phyloP scores from a whole-genome alignment of 1,139 yeast genomes.

The Zhuliangozyma parablackwelliae region DNA sequence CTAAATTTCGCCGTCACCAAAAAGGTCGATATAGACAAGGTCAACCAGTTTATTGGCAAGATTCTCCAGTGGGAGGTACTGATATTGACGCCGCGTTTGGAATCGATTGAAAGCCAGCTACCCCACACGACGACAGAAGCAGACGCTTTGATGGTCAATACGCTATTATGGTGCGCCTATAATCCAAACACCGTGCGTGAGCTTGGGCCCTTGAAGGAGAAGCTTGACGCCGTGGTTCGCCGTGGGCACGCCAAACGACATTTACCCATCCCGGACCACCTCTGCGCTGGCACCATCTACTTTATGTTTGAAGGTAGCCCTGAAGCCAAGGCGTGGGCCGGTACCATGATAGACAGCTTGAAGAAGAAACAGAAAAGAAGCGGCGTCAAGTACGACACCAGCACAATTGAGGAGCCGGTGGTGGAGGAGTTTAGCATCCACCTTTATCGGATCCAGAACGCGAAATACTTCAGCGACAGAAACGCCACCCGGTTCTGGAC shows the following conservation, averaged over 20 bases:
- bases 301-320: conserved; percentile 51
- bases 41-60: conserved; percentile 45
- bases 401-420: conserved; percentile 29
- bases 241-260: conserved; percentile 15
- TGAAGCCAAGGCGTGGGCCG: conserved; percentile 33
- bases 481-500: conserved; percentile 53
- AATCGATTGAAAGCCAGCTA: neutral
- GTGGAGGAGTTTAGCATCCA: conserved; percentile 53
- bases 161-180: conserved; percentile 7
- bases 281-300: conserved; percentile 47
- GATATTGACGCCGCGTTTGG: conserved; percentile 9
- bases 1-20: conserved; percentile 49
- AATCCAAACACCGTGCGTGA: conserved; percentile 42
- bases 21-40: conserved; percentile 44
- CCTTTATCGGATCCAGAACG: conserved; percentile 50
- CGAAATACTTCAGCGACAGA: conserved; percentile 38
- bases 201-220: conserved; percentile 19
- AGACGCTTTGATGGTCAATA: neutral
- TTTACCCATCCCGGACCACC: conserved; percentile 9
- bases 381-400: conserved; percentile 1
- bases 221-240: conserved; percentile 20
- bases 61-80: conserved; percentile 51
- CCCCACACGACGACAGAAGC: neutral
- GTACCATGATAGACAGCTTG: conserved; percentile 12
- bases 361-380: conserved; percentile 5